Evolutionary conservation across 129 eudicot species (phyloP).

Genomic region (Sambucus nigra): DNA sequence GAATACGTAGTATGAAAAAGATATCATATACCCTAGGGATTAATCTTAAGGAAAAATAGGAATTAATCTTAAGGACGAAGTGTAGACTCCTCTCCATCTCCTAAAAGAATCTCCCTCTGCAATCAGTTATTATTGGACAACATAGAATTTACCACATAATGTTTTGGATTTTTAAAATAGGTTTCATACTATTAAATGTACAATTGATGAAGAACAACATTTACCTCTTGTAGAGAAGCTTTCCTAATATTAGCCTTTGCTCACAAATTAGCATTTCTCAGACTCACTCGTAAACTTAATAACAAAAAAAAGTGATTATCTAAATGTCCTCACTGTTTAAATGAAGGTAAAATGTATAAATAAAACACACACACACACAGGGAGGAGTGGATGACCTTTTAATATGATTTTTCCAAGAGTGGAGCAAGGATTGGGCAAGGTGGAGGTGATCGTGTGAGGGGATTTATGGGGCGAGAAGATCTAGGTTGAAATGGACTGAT

Average conservation of each 20-base stretch:
- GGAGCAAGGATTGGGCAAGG: conserved; percentile 44
- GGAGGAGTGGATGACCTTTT: conserved; percentile 38
- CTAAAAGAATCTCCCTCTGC: conserved; percentile 92
- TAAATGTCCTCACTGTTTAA: neutral
- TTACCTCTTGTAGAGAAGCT: conserved; percentile 86
- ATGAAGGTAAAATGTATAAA: too few relatives aligned
- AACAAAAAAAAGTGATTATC: neutral
- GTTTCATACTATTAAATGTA: neutral
- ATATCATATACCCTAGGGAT: too few relatives aligned
- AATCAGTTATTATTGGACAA: too few relatives aligned
- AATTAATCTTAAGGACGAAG: too few relatives aligned
- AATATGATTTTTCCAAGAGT: conserved; percentile 59
- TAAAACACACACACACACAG: neutral
- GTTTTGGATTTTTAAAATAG: neutral
- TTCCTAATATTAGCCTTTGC: conserved; percentile 83
- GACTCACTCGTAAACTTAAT: conserved; percentile 51
- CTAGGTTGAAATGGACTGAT: conserved; percentile 60
- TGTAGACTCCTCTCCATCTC: conserved; percentile 96
- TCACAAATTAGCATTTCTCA: conserved; percentile 87
- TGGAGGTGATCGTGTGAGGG: conserved; percentile 51
- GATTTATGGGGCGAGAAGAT: conserved; percentile 74
- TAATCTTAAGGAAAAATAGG: too few relatives aligned
- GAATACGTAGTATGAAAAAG: too few relatives aligned
- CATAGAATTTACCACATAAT: too few relatives aligned
- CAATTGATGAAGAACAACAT: too few relatives aligned